Conservation (phyloP, 2,329 filamentous ascomycete genomes). For the Calonectria pseudoturangicola region DNA sequence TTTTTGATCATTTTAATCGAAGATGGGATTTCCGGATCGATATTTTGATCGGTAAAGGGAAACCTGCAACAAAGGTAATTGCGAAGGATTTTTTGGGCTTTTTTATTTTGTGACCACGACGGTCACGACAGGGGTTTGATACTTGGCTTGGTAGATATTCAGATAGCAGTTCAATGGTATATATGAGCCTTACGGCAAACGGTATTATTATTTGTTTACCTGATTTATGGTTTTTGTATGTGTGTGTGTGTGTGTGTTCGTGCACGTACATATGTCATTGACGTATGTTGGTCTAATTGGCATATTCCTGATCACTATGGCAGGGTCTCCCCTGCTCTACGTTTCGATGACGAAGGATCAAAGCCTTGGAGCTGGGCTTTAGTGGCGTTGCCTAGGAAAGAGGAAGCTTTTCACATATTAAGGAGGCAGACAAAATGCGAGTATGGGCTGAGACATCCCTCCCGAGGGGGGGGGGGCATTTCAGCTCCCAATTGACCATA, state of each 20-base stretch:
- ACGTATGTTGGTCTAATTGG: too few species aligned
- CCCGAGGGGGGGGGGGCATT: background rate
- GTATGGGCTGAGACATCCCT: background rate
- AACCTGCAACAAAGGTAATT: conserved; percentile 41
- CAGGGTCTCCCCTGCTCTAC: background rate
- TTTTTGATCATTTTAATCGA: conserved; percentile 19
- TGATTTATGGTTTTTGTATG: background rate
- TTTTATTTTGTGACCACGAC: conserved; percentile 34
- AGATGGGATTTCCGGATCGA: conserved; percentile 22
- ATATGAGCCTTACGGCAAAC: conserved; percentile 18
- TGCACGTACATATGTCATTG: too few species aligned
- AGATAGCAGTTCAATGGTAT: conserved; percentile 33
- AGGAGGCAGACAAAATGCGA: conserved; percentile 7
- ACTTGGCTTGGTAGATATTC: conserved; percentile 44
- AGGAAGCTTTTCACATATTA: conserved; percentile 1
- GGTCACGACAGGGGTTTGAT: conserved; percentile 34
- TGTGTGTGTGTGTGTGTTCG: background rate
- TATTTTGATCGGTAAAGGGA: conserved; percentile 11
- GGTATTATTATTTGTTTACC: background rate
- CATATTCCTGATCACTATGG: background rate
- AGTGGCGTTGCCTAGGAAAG: background rate
- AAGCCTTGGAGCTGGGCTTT: background rate
- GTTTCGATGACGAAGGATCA: background rate
- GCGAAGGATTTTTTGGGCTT: conserved; percentile 37
- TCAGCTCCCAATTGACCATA: conserved; percentile 53